Conservation (phyloP, 352 stramenopile genomes). For the Pythium pyrilobum region DNA sequence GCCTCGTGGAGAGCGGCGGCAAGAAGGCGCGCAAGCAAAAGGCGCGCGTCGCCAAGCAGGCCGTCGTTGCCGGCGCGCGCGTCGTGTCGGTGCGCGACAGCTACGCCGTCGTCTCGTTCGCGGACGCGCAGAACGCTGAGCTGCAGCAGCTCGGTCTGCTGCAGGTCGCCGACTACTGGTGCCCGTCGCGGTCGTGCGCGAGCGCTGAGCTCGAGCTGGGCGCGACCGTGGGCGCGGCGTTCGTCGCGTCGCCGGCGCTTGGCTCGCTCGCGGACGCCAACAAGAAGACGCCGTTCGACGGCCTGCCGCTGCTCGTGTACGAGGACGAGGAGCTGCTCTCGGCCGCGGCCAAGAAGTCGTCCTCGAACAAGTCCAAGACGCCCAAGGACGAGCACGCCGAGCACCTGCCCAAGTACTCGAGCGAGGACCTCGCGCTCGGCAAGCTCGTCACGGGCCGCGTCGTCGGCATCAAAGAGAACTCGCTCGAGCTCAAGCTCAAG, state of each 20-base stretch:
- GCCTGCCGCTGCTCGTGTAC: slow-evolving; percentile 53
- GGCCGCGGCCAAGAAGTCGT: slow-evolving; percentile 4
- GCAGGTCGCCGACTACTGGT: slow-evolving; percentile 75
- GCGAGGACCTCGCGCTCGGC: slow-evolving; percentile 53
- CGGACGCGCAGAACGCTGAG: slow-evolving; percentile 27
- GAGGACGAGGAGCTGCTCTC: slow-evolving; percentile 45
- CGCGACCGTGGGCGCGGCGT: slow-evolving; percentile 24
- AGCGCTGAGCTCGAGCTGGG: slow-evolving; percentile 55
- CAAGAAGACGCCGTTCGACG: slow-evolving; percentile 69
- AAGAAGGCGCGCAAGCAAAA: slow-evolving; percentile 73
- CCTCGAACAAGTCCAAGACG: slow-evolving; percentile 26
- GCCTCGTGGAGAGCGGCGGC: slow-evolving; percentile 48
- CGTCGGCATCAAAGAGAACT: slow-evolving; percentile 68
- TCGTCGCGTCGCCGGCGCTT: slow-evolving; percentile 41
- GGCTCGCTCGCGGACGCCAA: slow-evolving; percentile 15
- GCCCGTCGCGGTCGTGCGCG: slow-evolving; percentile 48
- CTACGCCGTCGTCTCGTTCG: slow-evolving; percentile 67
- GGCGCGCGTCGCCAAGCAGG: slow-evolving; percentile 46
- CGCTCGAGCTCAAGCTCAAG: slow-evolving; percentile 82
- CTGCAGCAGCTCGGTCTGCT: slow-evolving; percentile 48
- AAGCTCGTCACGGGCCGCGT: slow-evolving; percentile 68
- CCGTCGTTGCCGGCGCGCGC: slow-evolving; percentile 22
- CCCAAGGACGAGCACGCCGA: slow-evolving; percentile 27
- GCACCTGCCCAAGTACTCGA: slow-evolving; percentile 68
- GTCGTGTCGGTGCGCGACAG: slow-evolving; percentile 49